Evolutionary conservation across 495 filamentous ascomycete species (phyloP).

Genomic region (Neurospora sp.): DNA sequence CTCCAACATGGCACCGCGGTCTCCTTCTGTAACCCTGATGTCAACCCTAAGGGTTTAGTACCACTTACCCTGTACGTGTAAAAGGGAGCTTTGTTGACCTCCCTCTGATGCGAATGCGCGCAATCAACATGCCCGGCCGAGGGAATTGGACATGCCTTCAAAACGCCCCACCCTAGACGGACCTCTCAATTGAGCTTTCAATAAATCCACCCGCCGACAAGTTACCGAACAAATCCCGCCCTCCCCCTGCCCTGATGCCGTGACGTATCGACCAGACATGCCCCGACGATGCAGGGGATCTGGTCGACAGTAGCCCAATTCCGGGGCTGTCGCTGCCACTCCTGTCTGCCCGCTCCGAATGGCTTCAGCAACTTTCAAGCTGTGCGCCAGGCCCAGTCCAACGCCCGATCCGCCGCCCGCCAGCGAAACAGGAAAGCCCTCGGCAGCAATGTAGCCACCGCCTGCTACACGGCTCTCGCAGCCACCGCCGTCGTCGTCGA

Average conservation of each 20-base stretch:
- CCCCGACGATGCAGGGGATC: conserved; percentile 52
- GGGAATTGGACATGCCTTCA: not conserved
- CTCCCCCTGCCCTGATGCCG: not conserved
- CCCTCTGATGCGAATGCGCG: not conserved
- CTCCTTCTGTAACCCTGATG: not conserved
- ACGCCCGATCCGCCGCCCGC: conserved; percentile 5
- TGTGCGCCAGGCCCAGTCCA: conserved; percentile 32
- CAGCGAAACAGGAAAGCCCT: conserved; percentile 42
- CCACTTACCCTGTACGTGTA: not conserved
- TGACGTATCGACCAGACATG: conserved; percentile 18
- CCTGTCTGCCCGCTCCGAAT: conserved; percentile 47
- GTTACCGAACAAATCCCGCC: not conserved
- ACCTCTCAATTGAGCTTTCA: not conserved
- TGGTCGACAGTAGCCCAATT: conserved; percentile 59
- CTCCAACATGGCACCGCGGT: not conserved
- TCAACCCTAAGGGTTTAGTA: not conserved
- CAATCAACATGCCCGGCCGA: not conserved
- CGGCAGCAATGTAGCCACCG: conserved; percentile 54
- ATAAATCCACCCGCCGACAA: not conserved
- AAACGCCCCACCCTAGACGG: not conserved
- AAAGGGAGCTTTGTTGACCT: not conserved
- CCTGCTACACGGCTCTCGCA: conserved; percentile 61
- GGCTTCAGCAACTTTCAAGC: conserved; percentile 33
- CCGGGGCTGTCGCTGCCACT: conserved; percentile 54
- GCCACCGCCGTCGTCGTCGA: conserved; percentile 61